Conservation (phyloP, 768 basidiomycete genomes). For the Porphyrellus cyaneotinctus region DNA sequence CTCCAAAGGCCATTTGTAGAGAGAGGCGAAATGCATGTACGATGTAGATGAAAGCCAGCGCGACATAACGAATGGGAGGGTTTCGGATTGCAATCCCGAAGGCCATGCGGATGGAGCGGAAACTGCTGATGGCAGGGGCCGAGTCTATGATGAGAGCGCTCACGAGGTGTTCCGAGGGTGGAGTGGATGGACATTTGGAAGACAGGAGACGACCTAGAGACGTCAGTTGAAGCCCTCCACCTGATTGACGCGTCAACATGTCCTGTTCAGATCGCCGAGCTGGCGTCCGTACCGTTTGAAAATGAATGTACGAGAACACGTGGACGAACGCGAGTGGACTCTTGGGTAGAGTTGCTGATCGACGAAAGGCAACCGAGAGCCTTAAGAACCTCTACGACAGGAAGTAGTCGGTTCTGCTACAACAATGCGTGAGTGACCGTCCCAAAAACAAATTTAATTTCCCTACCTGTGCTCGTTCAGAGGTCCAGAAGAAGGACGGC, state of each 20-base stretch:
- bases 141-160: constrained; percentile 25
- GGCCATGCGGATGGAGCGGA: constrained; percentile 20
- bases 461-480: constrained; percentile 10
- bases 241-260: constrained; percentile 6
- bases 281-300: constrained; percentile 24
- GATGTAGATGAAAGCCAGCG: constrained; percentile 13
- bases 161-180: neutral
- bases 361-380: constrained; percentile 22
- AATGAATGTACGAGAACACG: constrained; percentile 28
- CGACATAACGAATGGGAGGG: constrained; percentile 13
- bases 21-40: constrained; percentile 11
- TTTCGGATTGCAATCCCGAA: constrained; percentile 22
- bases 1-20: constrained; percentile 14
- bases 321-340: constrained; percentile 5
- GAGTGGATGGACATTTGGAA: constrained; percentile 14
- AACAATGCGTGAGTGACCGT: neutral
- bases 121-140: constrained; percentile 10
- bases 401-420: constrained; percentile 18
- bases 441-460: neutral
- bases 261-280: neutral
- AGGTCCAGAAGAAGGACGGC: constrained; percentile 20
- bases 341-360: neutral
- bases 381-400: constrained; percentile 23
- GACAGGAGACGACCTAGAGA: constrained; percentile 17
- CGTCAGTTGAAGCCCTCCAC: constrained; percentile 21